Evolutionary conservation across 2,329 filamentous ascomycete species (phyloP), one percentile per base, ranked within the genome.

Genomic region (Aspergillus aculeatinus): DNA sequence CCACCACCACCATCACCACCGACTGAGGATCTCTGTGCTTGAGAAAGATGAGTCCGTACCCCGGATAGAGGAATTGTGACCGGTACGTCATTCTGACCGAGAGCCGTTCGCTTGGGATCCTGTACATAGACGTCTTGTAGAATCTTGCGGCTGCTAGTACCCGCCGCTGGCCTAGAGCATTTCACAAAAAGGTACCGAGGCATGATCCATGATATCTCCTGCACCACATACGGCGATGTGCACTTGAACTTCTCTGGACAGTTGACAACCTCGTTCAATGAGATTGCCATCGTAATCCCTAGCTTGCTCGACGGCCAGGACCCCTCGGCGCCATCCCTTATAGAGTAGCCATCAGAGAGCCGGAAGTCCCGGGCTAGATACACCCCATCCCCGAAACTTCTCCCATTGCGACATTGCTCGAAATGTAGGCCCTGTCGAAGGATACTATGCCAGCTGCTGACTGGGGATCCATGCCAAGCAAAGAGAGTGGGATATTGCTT

Each of bases 401-500:
- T 85, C 0, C 92, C 93, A 71, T 94, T 77, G 0, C 72, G 48
- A 0, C 79, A 76, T 1, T 83, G 74, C 4, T 85, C 83, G 76
- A 87, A 96, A 71, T 96, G 85, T 5, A 97, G 79, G 0, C 93
- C 92, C 61, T 89, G 86, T 33, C 92, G 86, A 63, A 96, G 86
- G 67, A 97, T 96, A 67, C 88, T 90, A 74, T 97, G 93, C 93
- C 93, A 96, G 68, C 96, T 96, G 3, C 74, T 65, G 3, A 96
- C 64, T 0, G 78, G 73, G 68, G 91, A 96, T 5, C 92, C 93
- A 72, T 97, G 93, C 88, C 90, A 96, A 0, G 90, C 91, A 68
- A 96, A 92, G 1, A 96, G 74, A 0, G 91, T 94, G 0, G 90
- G 89, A 65, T 85, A 80, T 60, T 75, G 65, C 50, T 10, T 80